A percentile compares a stretch with the other conserved stretches of the same genome.
phyloP scores from a whole-genome alignment of 495 filamentous ascomycete species.

The Penicillium pancosmium region DNA sequence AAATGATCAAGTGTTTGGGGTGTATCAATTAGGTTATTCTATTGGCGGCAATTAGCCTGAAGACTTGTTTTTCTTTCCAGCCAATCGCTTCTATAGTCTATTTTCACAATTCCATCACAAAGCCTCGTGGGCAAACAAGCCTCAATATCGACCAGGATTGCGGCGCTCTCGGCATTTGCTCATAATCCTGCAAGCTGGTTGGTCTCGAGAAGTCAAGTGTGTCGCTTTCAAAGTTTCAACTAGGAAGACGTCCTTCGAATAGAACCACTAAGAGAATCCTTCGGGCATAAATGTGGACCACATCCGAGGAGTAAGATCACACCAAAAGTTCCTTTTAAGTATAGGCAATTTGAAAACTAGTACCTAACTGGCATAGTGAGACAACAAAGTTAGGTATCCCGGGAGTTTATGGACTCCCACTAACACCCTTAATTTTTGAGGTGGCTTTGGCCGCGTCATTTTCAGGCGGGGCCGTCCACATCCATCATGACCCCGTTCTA shows the following conservation, averaged over 20 bases:
- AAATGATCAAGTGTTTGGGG: not conserved
- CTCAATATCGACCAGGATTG: not conserved
- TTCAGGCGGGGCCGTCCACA: not conserved
- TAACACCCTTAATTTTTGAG: conserved; percentile 3
- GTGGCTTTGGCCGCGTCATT: conserved; percentile 8
- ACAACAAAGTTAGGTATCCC: not conserved
- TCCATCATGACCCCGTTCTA: not conserved
- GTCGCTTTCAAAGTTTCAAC: not conserved
- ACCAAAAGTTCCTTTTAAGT: not conserved
- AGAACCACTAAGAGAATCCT: not conserved
- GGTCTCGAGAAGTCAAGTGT: not conserved
- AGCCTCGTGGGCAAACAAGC: not conserved
- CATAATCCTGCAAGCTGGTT: not conserved
- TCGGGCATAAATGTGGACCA: not conserved
- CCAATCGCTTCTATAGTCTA: not conserved
- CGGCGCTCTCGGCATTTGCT: not conserved
- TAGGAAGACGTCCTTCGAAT: not conserved
- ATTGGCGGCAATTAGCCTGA: too few relatives aligned
- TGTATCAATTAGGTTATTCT: not conserved
- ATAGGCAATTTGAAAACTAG: not conserved
- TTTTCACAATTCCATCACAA: not conserved
- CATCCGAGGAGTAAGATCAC: not conserved
- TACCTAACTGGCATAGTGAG: not conserved
- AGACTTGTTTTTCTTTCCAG: not conserved
- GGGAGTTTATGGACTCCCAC: not conserved